Conservation (phyloP, 768 basidiomycete species). For the Amylocystis lapponica region DNA sequence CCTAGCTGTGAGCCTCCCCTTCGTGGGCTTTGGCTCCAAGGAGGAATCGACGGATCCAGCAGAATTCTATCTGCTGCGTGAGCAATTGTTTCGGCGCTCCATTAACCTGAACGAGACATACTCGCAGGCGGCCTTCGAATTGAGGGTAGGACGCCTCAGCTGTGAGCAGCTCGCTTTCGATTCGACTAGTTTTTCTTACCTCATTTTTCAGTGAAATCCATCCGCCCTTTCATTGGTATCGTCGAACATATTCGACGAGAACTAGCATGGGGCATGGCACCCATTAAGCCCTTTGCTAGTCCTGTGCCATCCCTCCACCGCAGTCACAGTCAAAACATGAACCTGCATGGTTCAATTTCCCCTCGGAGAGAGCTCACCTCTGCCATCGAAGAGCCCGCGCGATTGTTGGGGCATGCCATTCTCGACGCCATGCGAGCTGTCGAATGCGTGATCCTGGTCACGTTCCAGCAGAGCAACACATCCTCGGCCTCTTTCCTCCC, state of each 20-base stretch:
- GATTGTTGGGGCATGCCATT: conserved; percentile 28
- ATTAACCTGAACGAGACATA: conserved; percentile 36
- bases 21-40: conserved; percentile 15
- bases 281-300: conserved; percentile 8
- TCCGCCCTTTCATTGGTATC: conserved; percentile 37
- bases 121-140: conserved; percentile 41
- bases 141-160: conserved; percentile 38
- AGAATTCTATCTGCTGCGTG: conserved; percentile 17
- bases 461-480: conserved; percentile 19
- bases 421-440: conserved; percentile 30
- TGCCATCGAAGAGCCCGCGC: conserved; percentile 23
- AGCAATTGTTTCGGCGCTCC: conserved; percentile 29
- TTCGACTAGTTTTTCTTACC: not conserved
- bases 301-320: conserved; percentile 6
- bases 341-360: too few species aligned
- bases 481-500: not conserved
- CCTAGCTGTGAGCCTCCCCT: conserved; percentile 26
- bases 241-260: conserved; percentile 42
- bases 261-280: conserved; percentile 36
- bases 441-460: conserved; percentile 27
- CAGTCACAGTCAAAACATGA: conserved; percentile 3
- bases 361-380: too few species aligned
- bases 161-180: conserved; percentile 23
- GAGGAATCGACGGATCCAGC: conserved; percentile 9
- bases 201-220: conserved; percentile 29